Evolutionary conservation across 352 stramenopile genomes (phyloP).

Genomic region (Phytophthora foliorum): DNA sequence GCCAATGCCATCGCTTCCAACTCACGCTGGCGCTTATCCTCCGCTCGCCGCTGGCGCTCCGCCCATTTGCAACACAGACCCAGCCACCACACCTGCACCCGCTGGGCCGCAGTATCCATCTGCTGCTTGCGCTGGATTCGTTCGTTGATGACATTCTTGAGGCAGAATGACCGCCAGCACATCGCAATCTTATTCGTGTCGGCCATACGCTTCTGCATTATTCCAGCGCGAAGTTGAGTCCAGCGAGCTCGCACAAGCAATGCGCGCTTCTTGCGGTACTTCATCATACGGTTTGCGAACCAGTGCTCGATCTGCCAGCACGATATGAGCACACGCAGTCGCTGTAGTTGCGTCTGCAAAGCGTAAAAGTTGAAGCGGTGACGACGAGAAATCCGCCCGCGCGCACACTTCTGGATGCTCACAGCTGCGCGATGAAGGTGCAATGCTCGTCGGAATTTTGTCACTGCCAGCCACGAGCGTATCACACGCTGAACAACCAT

Average conservation of each 20-base stretch:
- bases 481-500: conserved; percentile 30
- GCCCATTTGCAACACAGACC: conserved; percentile 48
- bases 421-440: conserved; percentile 34
- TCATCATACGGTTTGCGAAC: conserved; percentile 38
- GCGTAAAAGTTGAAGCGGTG: conserved; percentile 56
- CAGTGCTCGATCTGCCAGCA: conserved; percentile 70
- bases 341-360: conserved; percentile 46
- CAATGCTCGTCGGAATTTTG: conserved; percentile 31
- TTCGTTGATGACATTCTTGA: conserved; percentile 31
- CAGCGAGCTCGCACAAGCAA: conserved; percentile 43
- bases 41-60: conserved; percentile 26
- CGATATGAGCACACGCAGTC: conserved; percentile 46
- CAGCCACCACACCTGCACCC: conserved; percentile 60
- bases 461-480: conserved; percentile 25
- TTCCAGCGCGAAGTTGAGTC: conserved; percentile 40
- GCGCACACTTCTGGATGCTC: conserved; percentile 57
- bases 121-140: conserved; percentile 35
- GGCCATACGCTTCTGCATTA: conserved; percentile 37
- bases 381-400: conserved; percentile 48
- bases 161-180: conserved; percentile 45
- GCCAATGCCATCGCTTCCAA: conserved; percentile 33
- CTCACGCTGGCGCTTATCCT: conserved; percentile 40
- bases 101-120: conserved; percentile 25
- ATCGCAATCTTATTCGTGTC: conserved; percentile 38
- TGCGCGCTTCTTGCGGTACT: conserved; percentile 35